Evolutionary conservation across 352 stramenopile genomes (phyloP).

Genomic region (Thalassiosira hispida): DNA sequence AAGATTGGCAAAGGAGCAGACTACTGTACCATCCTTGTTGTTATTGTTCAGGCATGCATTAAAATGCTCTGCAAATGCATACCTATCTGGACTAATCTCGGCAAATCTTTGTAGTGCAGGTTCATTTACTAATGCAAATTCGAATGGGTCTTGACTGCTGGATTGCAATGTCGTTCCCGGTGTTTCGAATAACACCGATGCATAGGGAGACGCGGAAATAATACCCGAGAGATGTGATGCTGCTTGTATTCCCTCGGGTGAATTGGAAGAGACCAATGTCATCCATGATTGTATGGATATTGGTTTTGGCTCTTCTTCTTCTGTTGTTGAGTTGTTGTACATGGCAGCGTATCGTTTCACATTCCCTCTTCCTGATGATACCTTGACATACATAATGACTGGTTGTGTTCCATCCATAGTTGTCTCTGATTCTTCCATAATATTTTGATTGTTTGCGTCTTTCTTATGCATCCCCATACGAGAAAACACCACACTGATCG

Average conservation of each 20-base stretch:
- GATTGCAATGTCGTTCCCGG: constrained; percentile 39
- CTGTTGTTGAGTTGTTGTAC: background rate
- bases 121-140: constrained; percentile 78
- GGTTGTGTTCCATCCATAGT: too few relatives aligned
- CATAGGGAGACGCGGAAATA: constrained; percentile 50
- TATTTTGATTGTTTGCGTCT: too few relatives aligned
- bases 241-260: constrained; percentile 11
- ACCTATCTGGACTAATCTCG: constrained; percentile 43
- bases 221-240: constrained; percentile 26
- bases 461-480: too few relatives aligned
- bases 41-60: constrained; percentile 9
- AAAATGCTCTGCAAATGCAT: constrained; percentile 64
- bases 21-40: background rate
- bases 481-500: too few relatives aligned
- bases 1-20: constrained; percentile 71
- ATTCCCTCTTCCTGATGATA: constrained; percentile 26
- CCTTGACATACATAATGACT: constrained; percentile 25
- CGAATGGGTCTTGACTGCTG: constrained; percentile 44
- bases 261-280: constrained; percentile 29
- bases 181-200: constrained; percentile 70
- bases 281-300: constrained; percentile 51
- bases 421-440: too few relatives aligned
- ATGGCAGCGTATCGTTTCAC: constrained; percentile 28
- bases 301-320: background rate
- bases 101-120: constrained; percentile 59